Conservation (phyloP, 495 filamentous ascomycete genomes). For the Hypoxylon cercidicola region DNA sequence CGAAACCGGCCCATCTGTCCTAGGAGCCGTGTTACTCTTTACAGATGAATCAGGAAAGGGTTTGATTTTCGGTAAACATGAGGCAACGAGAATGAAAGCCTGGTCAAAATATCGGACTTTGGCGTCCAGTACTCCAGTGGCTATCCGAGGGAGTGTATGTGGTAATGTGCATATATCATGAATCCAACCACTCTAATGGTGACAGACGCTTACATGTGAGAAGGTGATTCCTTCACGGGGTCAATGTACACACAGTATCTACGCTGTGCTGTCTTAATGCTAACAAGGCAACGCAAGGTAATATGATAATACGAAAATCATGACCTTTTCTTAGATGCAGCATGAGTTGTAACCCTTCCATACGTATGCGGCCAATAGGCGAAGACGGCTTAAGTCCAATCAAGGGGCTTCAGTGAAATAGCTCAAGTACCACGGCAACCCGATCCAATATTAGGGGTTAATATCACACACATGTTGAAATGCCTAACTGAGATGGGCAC, state of each 20-base stretch:
- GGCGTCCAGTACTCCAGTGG: neutral
- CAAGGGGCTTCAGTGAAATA: neutral
- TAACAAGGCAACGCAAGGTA: neutral
- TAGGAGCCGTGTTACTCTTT: neutral
- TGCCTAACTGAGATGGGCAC: neutral
- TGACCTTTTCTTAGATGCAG: neutral
- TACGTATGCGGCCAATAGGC: neutral
- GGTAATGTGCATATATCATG: neutral
- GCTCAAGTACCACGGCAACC: neutral
- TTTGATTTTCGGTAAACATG: no score
- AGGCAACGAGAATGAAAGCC: no score
- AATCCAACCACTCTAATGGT: neutral
- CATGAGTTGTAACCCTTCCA: neutral
- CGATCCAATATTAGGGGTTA: neutral
- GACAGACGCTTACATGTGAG: no score
- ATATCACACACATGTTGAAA: neutral
- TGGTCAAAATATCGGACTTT: no score
- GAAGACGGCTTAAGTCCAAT: neutral
- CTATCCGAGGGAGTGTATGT: neutral
- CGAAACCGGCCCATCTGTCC: neutral
- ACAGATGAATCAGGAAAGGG: no score
- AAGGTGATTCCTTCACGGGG: neutral
- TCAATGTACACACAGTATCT: neutral
- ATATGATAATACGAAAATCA: neutral
- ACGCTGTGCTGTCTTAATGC: neutral